These are phyloP conservation scores for Rhodamnia rubescens DNA, from an alignment of 345 rosid genomes.

Conservation along the genomic window DNA sequence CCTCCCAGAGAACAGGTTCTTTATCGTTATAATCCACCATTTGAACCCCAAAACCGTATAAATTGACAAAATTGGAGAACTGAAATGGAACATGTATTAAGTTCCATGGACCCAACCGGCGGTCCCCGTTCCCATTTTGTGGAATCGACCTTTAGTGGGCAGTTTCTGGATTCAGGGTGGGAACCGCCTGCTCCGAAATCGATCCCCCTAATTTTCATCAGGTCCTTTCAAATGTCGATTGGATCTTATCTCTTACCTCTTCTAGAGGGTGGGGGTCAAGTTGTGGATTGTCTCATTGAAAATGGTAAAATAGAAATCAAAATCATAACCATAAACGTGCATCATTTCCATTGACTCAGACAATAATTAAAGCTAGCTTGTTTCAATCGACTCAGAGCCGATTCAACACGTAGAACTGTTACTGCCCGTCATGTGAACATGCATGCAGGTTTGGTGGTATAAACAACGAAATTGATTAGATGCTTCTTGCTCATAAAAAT, in stretches of 20 bases:
- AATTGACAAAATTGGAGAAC: too few relatives aligned
- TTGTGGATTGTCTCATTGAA: not conserved
- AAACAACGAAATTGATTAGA: not conserved
- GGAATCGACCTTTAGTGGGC: too few relatives aligned
- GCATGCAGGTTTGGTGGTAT: not conserved
- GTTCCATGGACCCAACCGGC: too few relatives aligned
- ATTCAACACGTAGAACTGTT: not conserved
- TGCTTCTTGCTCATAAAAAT: not conserved
- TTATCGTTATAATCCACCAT: not conserved
- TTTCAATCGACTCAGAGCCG: not conserved
- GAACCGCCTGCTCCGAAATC: too few relatives aligned
- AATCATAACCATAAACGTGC: not conserved
- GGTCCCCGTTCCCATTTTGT: too few relatives aligned
- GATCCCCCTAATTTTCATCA: not conserved
- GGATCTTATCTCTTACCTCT: not conserved
- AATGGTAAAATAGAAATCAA: not conserved
- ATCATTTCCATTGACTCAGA: not conserved
- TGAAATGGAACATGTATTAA: too few relatives aligned
- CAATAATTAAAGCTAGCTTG: not conserved
- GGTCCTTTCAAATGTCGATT: not conserved
- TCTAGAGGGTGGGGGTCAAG: not conserved
- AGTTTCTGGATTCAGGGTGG: too few relatives aligned
- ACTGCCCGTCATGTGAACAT: not conserved
- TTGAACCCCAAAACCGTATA: not conserved
- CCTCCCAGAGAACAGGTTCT: not conserved